Percentiles rank a stretch among this genome's conserved stretches.
Conservation (phyloP, 2,329 filamentous ascomycete genomes). For the Fusarium sp. region DNA sequence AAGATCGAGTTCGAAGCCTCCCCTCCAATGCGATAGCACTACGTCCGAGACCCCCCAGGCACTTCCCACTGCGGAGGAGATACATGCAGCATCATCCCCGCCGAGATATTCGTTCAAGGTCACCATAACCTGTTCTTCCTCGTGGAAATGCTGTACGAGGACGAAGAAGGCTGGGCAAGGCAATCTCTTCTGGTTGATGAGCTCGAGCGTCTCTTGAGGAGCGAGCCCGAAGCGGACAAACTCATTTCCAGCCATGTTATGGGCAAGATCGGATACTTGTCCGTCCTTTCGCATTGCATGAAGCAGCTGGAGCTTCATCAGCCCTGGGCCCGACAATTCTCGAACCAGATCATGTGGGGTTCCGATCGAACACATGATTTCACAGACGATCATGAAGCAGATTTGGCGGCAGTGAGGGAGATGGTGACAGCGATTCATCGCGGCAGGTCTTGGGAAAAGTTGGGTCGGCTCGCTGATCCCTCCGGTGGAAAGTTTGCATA, state of each 20-base stretch:
- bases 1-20: not conserved
- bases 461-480: not conserved
- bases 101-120: not conserved
- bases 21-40: not conserved
- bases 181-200: not conserved
- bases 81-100: not conserved
- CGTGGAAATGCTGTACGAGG: no score
- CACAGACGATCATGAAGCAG: no score
- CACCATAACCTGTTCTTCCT: no score
- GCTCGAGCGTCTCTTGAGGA: not conserved
- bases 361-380: no score
- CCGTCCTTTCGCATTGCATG: not conserved
- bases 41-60: not conserved
- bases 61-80: no score
- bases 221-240: not conserved
- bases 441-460: not conserved
- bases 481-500: not conserved
- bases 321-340: not conserved
- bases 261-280: not conserved
- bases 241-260: not conserved
- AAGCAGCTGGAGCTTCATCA: not conserved
- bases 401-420: no score
- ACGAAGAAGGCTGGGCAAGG: not conserved
- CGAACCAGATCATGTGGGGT: no score
- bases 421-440: no score